Conservation (phyloP, 2,329 filamentous ascomycete species). For the Fusarium hainanense region DNA sequence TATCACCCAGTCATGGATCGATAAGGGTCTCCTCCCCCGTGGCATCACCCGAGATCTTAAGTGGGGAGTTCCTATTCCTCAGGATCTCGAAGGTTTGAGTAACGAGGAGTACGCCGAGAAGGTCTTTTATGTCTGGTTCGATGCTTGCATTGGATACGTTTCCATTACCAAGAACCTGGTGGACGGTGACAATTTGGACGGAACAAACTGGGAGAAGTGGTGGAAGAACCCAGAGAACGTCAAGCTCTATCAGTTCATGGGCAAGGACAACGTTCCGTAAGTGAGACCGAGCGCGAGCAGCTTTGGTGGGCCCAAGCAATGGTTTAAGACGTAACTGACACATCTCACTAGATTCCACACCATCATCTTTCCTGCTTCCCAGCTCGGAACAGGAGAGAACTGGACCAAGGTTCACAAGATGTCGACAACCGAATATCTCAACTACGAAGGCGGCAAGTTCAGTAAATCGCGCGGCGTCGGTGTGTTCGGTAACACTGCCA, state of each 20-base stretch:
- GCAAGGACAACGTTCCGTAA: slow-evolving; percentile 73
- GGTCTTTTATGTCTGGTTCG: slow-evolving; percentile 95
- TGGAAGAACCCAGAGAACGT: slow-evolving; percentile 92
- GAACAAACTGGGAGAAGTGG: slow-evolving; percentile 88
- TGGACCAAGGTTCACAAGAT: slow-evolving; percentile 93
- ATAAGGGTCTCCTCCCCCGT: slow-evolving; percentile 84
- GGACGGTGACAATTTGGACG: slow-evolving; percentile 56
- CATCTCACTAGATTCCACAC: slow-evolving; percentile 66
- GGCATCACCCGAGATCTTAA: slow-evolving; percentile 93
- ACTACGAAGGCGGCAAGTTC: slow-evolving; percentile 92
- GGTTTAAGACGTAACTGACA: slow-evolving; percentile 10
- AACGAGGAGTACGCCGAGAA: slow-evolving; percentile 67
- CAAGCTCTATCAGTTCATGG: slow-evolving; percentile 93
- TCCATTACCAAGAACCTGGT: slow-evolving; percentile 94
- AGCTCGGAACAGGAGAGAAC: slow-evolving; percentile 83
- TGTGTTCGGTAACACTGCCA: slow-evolving; percentile 90
- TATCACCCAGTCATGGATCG: slow-evolving; percentile 84
- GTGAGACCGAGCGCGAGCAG: slow-evolving; percentile 49
- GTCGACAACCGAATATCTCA: slow-evolving; percentile 87
- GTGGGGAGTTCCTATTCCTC: slow-evolving; percentile 78
- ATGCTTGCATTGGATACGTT: slow-evolving; percentile 93
- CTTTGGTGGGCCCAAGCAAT: neutral
- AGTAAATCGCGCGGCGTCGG: slow-evolving; percentile 90
- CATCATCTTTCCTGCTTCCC: slow-evolving; percentile 89
- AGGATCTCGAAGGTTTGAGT: slow-evolving; percentile 59